Evolutionary conservation across 2,329 filamentous ascomycete genomes (phyloP), one percentile per base, ranked within the genome.

Genomic region (Rhynchosporium secalis): DNA sequence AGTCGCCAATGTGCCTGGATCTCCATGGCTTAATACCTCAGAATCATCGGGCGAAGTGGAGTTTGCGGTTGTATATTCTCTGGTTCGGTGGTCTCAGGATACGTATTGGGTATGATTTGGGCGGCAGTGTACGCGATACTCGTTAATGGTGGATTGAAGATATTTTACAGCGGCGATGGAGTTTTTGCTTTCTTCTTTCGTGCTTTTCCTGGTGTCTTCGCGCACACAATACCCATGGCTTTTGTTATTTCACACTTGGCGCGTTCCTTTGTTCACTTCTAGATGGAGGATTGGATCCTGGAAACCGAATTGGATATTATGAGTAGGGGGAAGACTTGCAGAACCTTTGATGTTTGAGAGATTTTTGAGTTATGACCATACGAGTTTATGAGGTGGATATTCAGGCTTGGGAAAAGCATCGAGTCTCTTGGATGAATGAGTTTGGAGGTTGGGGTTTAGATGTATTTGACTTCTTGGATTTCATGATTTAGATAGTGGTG

Each of bases 191-290:
- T 15, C 6, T 12, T 43, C 4, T 15, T 43, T 45, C 6, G 33
- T 10, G 10, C 10, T 56, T 36, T 28, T 12, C 20, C 20, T 48
- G 20, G 26, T 38, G 43, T 38, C 26, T 20, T 38, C 26, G 43
- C 48, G 56, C 48, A 20, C 20, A 20, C 1, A 20, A 58, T 58
- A 58, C 56, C 58, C 47, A 38, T 47, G 13, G 58, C n/a, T 45
- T 54, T 52, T 51, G 29, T 38, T 47, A 9, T 36, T n/a, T 28
- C 13, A 9, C 12, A 15, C n/a, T 10, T 9, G 6, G 7, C 13
- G 28, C n/a, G n/a, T 28, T 54, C n/a, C 40, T 52, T 12, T 52
- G 49, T 54, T 56, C 29, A 26, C 52, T 56, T 56, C 52, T 56
- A 33, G 26, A 45, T 33, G 41, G 38, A 31, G 6, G 43, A 10